Evolutionary conservation across 208 protist genomes (phyloP), one percentile per base, ranked within the genome.

Genomic region (Trypanosoma avium): DNA sequence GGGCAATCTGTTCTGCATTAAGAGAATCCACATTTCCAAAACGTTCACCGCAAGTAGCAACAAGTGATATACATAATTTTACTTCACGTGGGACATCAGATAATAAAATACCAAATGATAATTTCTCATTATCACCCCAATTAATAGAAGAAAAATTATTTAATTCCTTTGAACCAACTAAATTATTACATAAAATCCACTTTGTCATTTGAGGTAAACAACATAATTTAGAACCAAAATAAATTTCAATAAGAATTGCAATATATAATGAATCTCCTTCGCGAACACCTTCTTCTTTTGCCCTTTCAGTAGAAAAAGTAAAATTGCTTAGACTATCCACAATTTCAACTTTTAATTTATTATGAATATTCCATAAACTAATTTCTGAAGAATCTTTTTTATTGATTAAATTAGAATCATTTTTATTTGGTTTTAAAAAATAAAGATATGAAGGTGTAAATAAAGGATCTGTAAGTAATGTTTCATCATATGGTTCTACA

Each of bases 51-150:
- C 65, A 47, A 0, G 61, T 67, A 4, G 72, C 80, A 12, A 83
- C 36, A 4, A 88, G 63, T 12, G 75, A 75, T 49, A 93, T 79
- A 45, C 84, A 90, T 17, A 93, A 33, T 55, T 80, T 89, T 2
- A 82, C 10, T 52, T 88, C 86, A n/a, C 81, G 54, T 24, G 82
- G 86, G 0, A 56, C 40, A 58, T 85, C 52, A 10, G 66, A 84
- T 3, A 86, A 19, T 49, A 57, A 36, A 3, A 77, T 55, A 61
- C 73, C 70, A 67, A 81, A 77, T 4, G 12, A 50, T 10, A 84
- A 32, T 3, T 27, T 67, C 30, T 50, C 72, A 9, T 53, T 53
- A 6, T 70, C 54, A 17, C 56, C 56, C 68, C 78, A 81, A 59
- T 29, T 50, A 54, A 70, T 60, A 48, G 53, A 32, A 30, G 61